phyloP scores from a whole-genome alignment of 192 early-diverging fungal genomes.

The Coemansia sp. region DNA sequence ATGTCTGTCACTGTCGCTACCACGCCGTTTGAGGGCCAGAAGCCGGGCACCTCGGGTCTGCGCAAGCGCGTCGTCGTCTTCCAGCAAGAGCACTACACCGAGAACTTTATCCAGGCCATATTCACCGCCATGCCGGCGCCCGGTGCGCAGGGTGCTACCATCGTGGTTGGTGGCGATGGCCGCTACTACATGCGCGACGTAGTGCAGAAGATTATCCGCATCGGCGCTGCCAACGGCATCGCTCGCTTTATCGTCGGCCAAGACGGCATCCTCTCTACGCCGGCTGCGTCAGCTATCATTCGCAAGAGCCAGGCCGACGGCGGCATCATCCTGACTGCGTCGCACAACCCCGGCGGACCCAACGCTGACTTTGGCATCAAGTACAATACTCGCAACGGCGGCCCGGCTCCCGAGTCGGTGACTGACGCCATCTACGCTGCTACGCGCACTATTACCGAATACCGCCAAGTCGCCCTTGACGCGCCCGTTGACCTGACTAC shows the following conservation, averaged over 20 bases:
- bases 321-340: conserved; percentile 96
- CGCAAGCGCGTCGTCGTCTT: conserved; percentile 96
- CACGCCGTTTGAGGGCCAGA: conserved; percentile 85
- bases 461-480: conserved; percentile 53
- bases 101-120: conserved; percentile 94
- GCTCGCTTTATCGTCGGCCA: conserved; percentile 85
- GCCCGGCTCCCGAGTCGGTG: conserved; percentile 92
- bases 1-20: conserved; percentile 58
- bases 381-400: conserved; percentile 95
- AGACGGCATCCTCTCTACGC: conserved; percentile 92
- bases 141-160: conserved; percentile 71
- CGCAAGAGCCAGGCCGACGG: conserved; percentile 81
- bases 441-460: conserved; percentile 70
- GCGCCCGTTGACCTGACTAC: conserved; percentile 69
- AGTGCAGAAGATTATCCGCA: conserved; percentile 81
- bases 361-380: conserved; percentile 99
- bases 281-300: conserved; percentile 92
- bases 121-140: conserved; percentile 76
- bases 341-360: conserved; percentile 98
- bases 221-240: conserved; percentile 86
- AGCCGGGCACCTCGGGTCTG: conserved; percentile 94
- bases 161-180: conserved; percentile 97
- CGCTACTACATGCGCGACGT: conserved; percentile 85
- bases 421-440: conserved; percentile 90
- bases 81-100: conserved; percentile 91